Conservation (phyloP, 2,329 filamentous ascomycete genomes). For the Fusarium sp. region DNA sequence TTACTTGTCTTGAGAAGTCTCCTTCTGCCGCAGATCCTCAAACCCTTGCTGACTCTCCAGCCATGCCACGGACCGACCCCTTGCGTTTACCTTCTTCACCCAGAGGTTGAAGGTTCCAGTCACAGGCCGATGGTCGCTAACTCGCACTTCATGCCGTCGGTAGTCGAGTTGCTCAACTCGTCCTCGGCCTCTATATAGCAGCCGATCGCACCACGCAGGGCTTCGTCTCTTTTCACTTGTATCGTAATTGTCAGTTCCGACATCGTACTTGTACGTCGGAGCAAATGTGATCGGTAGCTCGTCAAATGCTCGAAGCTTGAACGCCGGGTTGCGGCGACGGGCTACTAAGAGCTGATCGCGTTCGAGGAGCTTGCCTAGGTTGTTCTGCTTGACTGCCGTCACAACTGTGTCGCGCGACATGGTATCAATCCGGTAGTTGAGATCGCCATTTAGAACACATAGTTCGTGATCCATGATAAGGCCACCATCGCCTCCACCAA, state of each 20-base stretch:
- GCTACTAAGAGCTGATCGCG: constrained; percentile 94
- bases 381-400: constrained; percentile 84
- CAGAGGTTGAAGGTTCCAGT: constrained; percentile 87
- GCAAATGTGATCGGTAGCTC: constrained; percentile 93
- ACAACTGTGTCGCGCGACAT: constrained; percentile 96
- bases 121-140: constrained; percentile 94
- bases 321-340: constrained; percentile 89
- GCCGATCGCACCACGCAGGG: constrained; percentile 95
- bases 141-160: constrained; percentile 87
- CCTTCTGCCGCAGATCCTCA: constrained; percentile 77
- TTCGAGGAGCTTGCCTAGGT: constrained; percentile 89
- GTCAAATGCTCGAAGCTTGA: constrained; percentile 90
- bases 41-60: constrained; percentile 83
- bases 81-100: constrained; percentile 84
- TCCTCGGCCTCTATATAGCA: constrained; percentile 88
- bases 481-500: constrained; percentile 93
- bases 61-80: constrained; percentile 77
- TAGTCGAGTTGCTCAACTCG: constrained; percentile 92
- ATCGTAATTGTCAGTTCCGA: constrained; percentile 94
- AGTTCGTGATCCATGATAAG: constrained; percentile 98
- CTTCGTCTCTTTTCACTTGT: constrained; percentile 94
- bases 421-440: constrained; percentile 98
- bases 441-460: constrained; percentile 95
- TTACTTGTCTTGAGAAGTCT: constrained; percentile 84
- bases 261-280: constrained; percentile 98